Conservation (phyloP, 495 filamentous ascomycete species). For the Parmelia sp. region DNA sequence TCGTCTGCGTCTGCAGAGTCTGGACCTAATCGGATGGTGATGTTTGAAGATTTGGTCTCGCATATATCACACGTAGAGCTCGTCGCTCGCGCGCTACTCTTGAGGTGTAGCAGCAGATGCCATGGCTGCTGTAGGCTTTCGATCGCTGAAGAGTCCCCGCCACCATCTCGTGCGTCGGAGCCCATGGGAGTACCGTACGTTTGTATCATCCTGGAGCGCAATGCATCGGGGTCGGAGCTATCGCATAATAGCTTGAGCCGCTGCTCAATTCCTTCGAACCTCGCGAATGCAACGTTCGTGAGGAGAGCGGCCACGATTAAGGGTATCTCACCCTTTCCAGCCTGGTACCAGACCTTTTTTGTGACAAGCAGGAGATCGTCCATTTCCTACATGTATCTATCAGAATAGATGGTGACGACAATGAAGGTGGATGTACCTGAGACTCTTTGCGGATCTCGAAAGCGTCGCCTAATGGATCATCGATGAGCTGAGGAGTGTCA, state of each 20-base stretch:
- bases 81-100: not conserved
- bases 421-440: conserved; percentile 17
- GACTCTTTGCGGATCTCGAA: conserved; percentile 22
- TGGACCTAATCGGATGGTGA: conserved; percentile 12
- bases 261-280: conserved; percentile 22
- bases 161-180: not conserved
- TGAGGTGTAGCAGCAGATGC: conserved; percentile 8
- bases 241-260: conserved; percentile 18
- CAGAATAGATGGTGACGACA: not conserved
- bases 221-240: conserved; percentile 14
- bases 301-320: conserved; percentile 21
- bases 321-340: conserved; percentile 17
- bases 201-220: conserved; percentile 7
- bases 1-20: conserved; percentile 12
- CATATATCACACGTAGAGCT: not conserved
- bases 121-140: conserved; percentile 12
- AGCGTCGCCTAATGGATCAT: conserved; percentile 21
- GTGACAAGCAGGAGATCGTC: conserved; percentile 7
- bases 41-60: not conserved
- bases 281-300: conserved; percentile 20
- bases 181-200: not conserved
- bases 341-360: conserved; percentile 22
- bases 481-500: conserved; percentile 10
- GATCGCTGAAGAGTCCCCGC: not conserved
- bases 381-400: conserved; percentile 20